Conservation (phyloP, 129 eudicot genomes). For the Oenanthe sinensis region DNA sequence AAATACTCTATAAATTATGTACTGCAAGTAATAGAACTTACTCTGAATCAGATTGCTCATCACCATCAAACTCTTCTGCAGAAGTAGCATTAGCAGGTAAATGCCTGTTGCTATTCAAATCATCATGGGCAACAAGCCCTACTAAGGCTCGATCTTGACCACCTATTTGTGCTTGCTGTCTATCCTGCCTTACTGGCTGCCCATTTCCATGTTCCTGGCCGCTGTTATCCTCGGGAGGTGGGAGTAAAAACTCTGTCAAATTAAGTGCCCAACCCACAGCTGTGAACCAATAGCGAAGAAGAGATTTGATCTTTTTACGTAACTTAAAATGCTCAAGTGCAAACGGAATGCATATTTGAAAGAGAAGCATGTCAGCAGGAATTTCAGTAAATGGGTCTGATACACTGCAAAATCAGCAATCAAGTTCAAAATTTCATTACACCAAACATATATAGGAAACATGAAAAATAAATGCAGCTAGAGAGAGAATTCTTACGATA, state of each 20-base stretch:
- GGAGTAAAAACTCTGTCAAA: constrained; percentile 65
- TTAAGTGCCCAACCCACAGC: constrained; percentile 90
- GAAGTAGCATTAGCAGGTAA: constrained; percentile 21
- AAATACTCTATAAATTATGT: background rate
- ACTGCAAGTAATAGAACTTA: constrained; percentile 27
- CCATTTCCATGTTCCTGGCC: constrained; percentile 63
- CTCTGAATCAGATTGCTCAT: constrained; percentile 78
- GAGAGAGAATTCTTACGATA: constrained; percentile 46
- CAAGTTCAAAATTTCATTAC: constrained; percentile 10
- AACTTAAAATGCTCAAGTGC: constrained; percentile 83
- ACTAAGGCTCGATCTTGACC: constrained; percentile 42
- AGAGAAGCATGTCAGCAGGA: constrained; percentile 89
- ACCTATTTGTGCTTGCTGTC: constrained; percentile 40
- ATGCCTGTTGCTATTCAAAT: constrained; percentile 44
- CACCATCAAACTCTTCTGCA: constrained; percentile 45
- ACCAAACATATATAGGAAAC: background rate
- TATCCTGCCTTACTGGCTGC: constrained; percentile 51
- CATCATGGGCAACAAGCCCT: constrained; percentile 37
- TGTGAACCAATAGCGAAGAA: constrained; percentile 82
- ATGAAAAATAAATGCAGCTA: background rate
- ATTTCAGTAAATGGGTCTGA: constrained; percentile 96
- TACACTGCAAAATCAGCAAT: constrained; percentile 39
- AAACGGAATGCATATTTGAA: constrained; percentile 92
- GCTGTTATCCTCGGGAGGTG: constrained; percentile 58
- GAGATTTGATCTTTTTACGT: constrained; percentile 70